Evolutionary conservation across 768 basidiomycete species (phyloP).

Genomic region (Boletus eberwhitei): DNA sequence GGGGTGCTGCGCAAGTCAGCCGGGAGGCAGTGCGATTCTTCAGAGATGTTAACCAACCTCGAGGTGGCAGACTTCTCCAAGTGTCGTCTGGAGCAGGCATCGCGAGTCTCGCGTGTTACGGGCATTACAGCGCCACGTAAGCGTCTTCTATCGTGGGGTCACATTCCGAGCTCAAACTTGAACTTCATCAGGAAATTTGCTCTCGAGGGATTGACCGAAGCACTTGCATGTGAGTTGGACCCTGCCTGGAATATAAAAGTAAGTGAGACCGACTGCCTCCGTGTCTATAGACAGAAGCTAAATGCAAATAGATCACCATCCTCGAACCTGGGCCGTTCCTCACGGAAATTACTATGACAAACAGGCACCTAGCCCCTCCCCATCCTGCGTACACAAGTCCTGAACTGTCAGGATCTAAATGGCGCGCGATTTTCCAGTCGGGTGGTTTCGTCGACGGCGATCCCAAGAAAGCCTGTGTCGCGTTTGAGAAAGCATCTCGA

Average conservation of each 20-base stretch:
- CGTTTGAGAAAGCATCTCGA: constrained; percentile 16
- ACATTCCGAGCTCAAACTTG: background rate
- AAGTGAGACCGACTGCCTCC: background rate
- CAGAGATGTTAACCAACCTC: constrained; percentile 36
- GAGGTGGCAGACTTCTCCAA: constrained; percentile 37
- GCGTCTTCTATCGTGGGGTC: background rate
- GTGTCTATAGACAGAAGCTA: background rate
- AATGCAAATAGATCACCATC: constrained; percentile 17
- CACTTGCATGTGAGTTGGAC: constrained; percentile 6
- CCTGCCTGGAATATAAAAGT: constrained; percentile 24
- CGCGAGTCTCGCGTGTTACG: background rate
- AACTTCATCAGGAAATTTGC: constrained; percentile 17
- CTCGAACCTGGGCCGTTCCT: constrained; percentile 21
- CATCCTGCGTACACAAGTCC: constrained; percentile 20
- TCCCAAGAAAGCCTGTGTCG: constrained; percentile 19
- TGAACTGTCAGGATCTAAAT: constrained; percentile 6
- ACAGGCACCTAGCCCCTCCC: background rate
- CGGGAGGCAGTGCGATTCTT: constrained; percentile 32
- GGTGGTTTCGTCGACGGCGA: constrained; percentile 4
- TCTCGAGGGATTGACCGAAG: constrained; percentile 29
- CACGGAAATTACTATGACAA: background rate
- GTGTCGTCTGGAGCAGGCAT: constrained; percentile 29
- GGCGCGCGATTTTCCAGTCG: background rate
- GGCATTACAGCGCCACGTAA: constrained; percentile 29
- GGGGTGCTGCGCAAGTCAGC: constrained; percentile 31